Percentiles rank a stretch among this genome's conserved stretches.
phyloP scores from a whole-genome alignment of 2,329 filamentous ascomycete species.

The Chaetomium globosum region DNA sequence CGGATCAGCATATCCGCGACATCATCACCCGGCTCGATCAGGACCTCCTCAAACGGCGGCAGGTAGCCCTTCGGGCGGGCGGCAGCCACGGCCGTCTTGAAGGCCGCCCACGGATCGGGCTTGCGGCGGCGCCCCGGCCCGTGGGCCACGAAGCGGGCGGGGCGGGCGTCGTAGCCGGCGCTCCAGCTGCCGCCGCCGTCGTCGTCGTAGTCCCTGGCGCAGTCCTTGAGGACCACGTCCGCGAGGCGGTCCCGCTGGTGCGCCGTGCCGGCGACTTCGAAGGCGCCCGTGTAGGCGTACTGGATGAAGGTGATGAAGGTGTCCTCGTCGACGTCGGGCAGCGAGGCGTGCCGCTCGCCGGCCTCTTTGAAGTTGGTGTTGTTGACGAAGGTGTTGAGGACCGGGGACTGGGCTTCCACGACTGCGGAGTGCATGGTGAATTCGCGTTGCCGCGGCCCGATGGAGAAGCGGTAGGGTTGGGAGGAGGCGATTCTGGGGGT shows the following conservation, averaged over 20 bases:
- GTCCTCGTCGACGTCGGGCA: slow-evolving; percentile 51
- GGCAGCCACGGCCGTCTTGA: background rate
- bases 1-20: slow-evolving; percentile 42
- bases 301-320: slow-evolving; percentile 54
- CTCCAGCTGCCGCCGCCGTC: background rate
- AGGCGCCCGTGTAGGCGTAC: slow-evolving; percentile 50
- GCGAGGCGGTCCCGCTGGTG: too few relatives aligned
- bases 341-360: slow-evolving; percentile 45
- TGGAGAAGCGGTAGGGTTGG: slow-evolving; percentile 49
- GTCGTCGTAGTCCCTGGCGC: too few relatives aligned
- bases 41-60: background rate
- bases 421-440: slow-evolving; percentile 51
- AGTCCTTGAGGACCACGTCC: background rate
- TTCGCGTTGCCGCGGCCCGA: slow-evolving; percentile 50
- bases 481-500: slow-evolving; percentile 35
- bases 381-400: slow-evolving; percentile 49
- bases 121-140: too few relatives aligned
- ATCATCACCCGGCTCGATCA: background rate
- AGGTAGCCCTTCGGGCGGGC: background rate
- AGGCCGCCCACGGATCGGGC: background rate
- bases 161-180: background rate
- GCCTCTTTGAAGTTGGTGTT: slow-evolving; percentile 49
- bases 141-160: background rate
- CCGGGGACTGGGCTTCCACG: slow-evolving; percentile 48
- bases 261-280: background rate